These are phyloP conservation scores for Cryptococcus hybrid DNA, from an alignment of 1,284 basidiomycete species.

Conservation along the genomic window DNA sequence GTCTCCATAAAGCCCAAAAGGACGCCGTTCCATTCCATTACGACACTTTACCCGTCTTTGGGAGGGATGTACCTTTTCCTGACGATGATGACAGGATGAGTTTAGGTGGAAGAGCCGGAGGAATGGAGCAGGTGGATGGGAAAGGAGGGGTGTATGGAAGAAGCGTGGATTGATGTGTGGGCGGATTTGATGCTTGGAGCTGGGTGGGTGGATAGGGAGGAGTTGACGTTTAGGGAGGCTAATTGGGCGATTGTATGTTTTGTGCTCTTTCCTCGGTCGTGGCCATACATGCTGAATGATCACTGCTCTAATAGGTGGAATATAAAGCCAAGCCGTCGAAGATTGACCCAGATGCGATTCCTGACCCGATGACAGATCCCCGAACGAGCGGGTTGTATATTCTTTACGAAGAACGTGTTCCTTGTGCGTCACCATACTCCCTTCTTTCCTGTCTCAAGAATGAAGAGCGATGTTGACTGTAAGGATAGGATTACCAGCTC, in stretches of 20 bases:
- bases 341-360: slow-evolving; percentile 13
- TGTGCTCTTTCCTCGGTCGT: not conserved
- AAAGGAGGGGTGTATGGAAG: slow-evolving; percentile 53
- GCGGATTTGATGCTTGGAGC: slow-evolving; percentile 78
- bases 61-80: slow-evolving; percentile 4
- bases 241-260: slow-evolving; percentile 82
- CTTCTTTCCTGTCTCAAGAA: not conserved
- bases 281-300: not conserved
- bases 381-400: slow-evolving; percentile 62
- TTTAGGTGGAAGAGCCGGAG: not conserved
- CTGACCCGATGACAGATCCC: slow-evolving; percentile 53
- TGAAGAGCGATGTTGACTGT: not conserved
- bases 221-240: slow-evolving; percentile 74
- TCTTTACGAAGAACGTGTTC: slow-evolving; percentile 84
- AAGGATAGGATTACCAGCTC: slow-evolving; percentile 66
- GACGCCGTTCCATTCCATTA: slow-evolving; percentile 74
- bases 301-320: slow-evolving; percentile 60
- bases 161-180: slow-evolving; percentile 82
- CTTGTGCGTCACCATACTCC: slow-evolving; percentile 15
- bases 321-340: slow-evolving; percentile 60
- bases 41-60: slow-evolving; percentile 74
- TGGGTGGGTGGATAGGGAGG: slow-evolving; percentile 71
- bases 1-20: slow-evolving; percentile 79
- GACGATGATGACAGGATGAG: slow-evolving; percentile 6
- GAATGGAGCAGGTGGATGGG: slow-evolving; percentile 33